These are phyloP conservation scores for Penstemon eatonii DNA, from an alignment of 257 asterid genomes.

Conservation along the genomic window DNA sequence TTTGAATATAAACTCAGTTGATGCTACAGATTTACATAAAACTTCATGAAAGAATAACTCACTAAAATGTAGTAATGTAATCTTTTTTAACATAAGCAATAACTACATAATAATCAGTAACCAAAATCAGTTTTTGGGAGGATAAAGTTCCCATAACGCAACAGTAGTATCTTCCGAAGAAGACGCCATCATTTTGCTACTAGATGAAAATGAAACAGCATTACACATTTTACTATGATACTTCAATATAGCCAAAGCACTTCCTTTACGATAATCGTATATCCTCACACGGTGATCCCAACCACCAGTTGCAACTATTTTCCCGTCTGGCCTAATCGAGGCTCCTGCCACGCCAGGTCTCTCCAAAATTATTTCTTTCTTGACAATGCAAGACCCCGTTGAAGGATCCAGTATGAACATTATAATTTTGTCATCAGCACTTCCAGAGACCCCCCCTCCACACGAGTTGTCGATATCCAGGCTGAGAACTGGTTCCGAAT, in stretches of 20 bases:
- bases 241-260: slow-evolving; percentile 82
- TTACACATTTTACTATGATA: slow-evolving; percentile 75
- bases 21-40: too few relatives aligned
- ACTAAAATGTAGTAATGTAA: too few relatives aligned
- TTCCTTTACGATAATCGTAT: slow-evolving; percentile 78
- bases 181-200: slow-evolving; percentile 68
- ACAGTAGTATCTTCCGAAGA: slow-evolving; percentile 82
- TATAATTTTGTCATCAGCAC: slow-evolving; percentile 79
- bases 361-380: slow-evolving; percentile 72
- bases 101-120: neutral
- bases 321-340: slow-evolving; percentile 72
- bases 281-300: slow-evolving; percentile 96
- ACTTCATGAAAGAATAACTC: too few relatives aligned
- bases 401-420: slow-evolving; percentile 66
- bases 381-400: slow-evolving; percentile 58
- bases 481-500: slow-evolving; percentile 80
- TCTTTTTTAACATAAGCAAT: neutral
- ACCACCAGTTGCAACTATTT: slow-evolving; percentile 76
- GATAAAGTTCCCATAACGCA: slow-evolving; percentile 91
- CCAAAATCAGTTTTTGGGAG: slow-evolving; percentile 45
- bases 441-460: slow-evolving; percentile 79
- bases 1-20: slow-evolving; percentile 29
- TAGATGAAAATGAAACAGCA: slow-evolving; percentile 68
- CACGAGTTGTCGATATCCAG: slow-evolving; percentile 57
- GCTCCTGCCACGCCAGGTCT: slow-evolving; percentile 70